Evolutionary conservation across 192 early-diverging fungal genomes (phyloP).

Genomic region (Coemansia sp.): DNA sequence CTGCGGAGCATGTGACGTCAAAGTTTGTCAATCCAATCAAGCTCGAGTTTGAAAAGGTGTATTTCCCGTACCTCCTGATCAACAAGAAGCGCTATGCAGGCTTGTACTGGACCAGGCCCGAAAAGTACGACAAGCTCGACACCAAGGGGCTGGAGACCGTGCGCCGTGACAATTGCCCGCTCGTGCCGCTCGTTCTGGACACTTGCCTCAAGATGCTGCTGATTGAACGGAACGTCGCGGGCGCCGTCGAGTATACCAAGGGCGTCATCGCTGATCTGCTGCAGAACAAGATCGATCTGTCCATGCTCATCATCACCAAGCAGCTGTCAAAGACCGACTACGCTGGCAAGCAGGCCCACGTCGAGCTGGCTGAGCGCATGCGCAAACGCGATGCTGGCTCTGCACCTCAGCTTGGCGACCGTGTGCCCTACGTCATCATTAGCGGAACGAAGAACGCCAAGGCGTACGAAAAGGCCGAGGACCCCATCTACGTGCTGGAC

Average conservation of each 20-base stretch:
- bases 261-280: conserved; percentile 86
- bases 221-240: conserved; percentile 83
- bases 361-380: conserved; percentile 95
- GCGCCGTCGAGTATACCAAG: conserved; percentile 85
- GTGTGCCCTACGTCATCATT: conserved; percentile 95
- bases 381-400: conserved; percentile 94
- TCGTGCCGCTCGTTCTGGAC: conserved; percentile 90
- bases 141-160: conserved; percentile 99
- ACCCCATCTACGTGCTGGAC: conserved; percentile 97
- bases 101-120: conserved; percentile 92
- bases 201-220: conserved; percentile 87
- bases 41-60: conserved; percentile 99
- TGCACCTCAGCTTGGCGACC: conserved; percentile 92
- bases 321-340: conserved; percentile 94
- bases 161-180: conserved; percentile 89
- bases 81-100: conserved; percentile 99
- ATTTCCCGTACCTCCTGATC: conserved; percentile 95
- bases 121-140: conserved; percentile 94
- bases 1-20: conserved; percentile 80
- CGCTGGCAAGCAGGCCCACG: conserved; percentile 92
- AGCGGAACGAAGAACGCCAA: conserved; percentile 81
- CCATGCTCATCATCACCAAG: conserved; percentile 95
- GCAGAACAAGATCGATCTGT: conserved; percentile 96
- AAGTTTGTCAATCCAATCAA: conserved; percentile 92
- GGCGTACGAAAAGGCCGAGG: conserved; percentile 97